Evolutionary conservation across 2,329 filamentous ascomycete species (phyloP).

Genomic region (Fusarium globosum): DNA sequence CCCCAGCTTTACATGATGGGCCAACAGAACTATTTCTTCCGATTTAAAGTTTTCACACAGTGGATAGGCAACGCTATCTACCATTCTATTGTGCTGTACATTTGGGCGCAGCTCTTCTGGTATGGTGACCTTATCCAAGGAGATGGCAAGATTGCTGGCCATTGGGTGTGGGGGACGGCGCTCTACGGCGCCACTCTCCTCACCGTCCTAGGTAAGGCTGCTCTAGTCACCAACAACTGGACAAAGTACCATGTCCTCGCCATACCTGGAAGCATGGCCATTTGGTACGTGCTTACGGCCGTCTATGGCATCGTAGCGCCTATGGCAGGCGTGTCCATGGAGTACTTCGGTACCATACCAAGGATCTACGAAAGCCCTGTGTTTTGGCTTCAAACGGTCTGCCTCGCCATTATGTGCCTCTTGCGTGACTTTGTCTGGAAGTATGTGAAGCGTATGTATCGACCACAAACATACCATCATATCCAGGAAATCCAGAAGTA

Average conservation of each 20-base stretch:
- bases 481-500: slow-evolving; percentile 99
- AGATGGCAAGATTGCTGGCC: slow-evolving; percentile 85
- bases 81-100: slow-evolving; percentile 93
- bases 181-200: slow-evolving; percentile 93
- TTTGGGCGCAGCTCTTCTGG: slow-evolving; percentile 84
- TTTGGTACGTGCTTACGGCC: slow-evolving; percentile 93
- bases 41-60: slow-evolving; percentile 87
- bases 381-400: slow-evolving; percentile 92
- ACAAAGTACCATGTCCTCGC: slow-evolving; percentile 97
- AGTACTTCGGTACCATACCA: slow-evolving; percentile 87
- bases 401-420: slow-evolving; percentile 83
- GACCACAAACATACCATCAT: slow-evolving; percentile 94
- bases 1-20: slow-evolving; percentile 95
- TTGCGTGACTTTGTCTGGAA: slow-evolving; percentile 95
- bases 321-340: slow-evolving; percentile 80
- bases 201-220: slow-evolving; percentile 94
- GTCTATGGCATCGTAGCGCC: slow-evolving; percentile 89
- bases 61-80: slow-evolving; percentile 97
- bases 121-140: slow-evolving; percentile 79
- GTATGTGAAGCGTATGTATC: slow-evolving; percentile 97
- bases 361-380: slow-evolving; percentile 82
- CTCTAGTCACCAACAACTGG: slow-evolving; percentile 96
- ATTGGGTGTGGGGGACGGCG: slow-evolving; percentile 98
- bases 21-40: slow-evolving; percentile 94
- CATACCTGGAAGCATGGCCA: slow-evolving; percentile 89